Evolutionary conservation across 2,329 filamentous ascomycete species (phyloP).

Genomic region (Xylariaceae sp.): DNA sequence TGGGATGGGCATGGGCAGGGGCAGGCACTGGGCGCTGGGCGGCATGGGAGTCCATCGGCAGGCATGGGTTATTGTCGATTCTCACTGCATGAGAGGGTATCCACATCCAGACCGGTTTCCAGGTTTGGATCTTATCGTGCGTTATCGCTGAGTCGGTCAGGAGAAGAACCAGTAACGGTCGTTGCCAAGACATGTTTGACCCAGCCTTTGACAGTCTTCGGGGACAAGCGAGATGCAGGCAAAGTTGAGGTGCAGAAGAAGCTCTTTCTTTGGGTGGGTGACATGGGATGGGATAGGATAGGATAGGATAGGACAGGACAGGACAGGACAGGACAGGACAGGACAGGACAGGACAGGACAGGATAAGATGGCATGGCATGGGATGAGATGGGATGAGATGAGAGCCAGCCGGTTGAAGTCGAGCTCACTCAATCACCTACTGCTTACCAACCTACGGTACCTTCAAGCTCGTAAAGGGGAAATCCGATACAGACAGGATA

Average conservation of each 20-base stretch:
- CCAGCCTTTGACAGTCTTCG: conserved; percentile 30
- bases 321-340: too few relatives aligned
- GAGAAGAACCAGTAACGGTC: conserved; percentile 18
- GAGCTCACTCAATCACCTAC: too few relatives aligned
- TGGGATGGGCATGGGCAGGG: conserved; percentile 14
- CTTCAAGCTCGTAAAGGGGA: conserved; percentile 15
- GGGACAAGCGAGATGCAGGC: conserved; percentile 32
- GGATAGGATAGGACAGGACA: too few relatives aligned
- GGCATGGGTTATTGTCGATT: conserved; percentile 27
- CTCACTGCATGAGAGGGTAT: conserved; percentile 31
- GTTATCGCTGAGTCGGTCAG: conserved; percentile 31
- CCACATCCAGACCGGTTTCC: conserved; percentile 34
- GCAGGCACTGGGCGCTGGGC: too few relatives aligned
- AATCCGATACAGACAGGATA: too few relatives aligned
- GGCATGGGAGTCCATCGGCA: conserved; percentile 27
- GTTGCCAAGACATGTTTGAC: conserved; percentile 29
- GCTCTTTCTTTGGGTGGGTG: conserved; percentile 14
- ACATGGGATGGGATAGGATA: too few relatives aligned
- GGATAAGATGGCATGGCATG: too few relatives aligned
- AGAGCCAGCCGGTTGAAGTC: conserved; percentile 27
- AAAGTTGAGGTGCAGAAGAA: conserved; percentile 28
- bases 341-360: too few relatives aligned
- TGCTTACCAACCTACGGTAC: too few relatives aligned
- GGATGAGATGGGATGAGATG: too few relatives aligned
- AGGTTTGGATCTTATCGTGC: conserved; percentile 29